A percentile compares a stretch with the other conserved stretches of the same genome.
These are phyloP conservation scores for Tilletia indica DNA, from an alignment of 1,284 basidiomycete genomes.

Conservation along the genomic window DNA sequence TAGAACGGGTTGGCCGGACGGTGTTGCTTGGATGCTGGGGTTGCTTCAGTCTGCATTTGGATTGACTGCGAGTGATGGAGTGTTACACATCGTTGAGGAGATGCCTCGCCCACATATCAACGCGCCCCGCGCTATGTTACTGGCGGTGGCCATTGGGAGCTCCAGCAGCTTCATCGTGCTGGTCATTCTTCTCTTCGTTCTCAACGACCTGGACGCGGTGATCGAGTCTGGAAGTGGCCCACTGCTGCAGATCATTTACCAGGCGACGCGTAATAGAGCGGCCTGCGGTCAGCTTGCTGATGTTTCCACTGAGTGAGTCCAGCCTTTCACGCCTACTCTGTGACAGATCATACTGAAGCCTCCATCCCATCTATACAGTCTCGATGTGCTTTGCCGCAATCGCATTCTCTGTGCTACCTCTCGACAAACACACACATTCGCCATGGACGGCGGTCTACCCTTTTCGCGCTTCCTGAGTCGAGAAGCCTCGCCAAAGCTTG, in stretches of 20 bases:
- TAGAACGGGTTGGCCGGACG: conserved; percentile 59
- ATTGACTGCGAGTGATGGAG: conserved; percentile 45
- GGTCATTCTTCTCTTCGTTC: conserved; percentile 69
- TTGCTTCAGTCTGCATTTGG: conserved; percentile 58
- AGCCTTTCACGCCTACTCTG: neutral
- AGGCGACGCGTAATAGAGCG: conserved; percentile 64
- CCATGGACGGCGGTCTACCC: conserved; percentile 69
- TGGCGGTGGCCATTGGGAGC: conserved; percentile 67
- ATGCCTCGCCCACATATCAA: conserved; percentile 64
- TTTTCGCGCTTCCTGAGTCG: conserved; percentile 62
- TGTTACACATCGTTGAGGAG: conserved; percentile 64
- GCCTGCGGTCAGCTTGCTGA: conserved; percentile 66
- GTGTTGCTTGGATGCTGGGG: conserved; percentile 59
- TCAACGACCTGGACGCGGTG: conserved; percentile 64
- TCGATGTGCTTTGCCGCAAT: conserved; percentile 56
- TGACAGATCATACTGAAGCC: neutral
- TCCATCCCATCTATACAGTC: neutral
- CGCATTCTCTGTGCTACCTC: conserved; percentile 61
- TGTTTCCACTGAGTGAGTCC: conserved; percentile 56
- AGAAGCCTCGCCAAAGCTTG: conserved; percentile 57
- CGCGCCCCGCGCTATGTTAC: conserved; percentile 65
- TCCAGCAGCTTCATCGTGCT: conserved; percentile 66
- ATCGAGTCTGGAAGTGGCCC: conserved; percentile 65
- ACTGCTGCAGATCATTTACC: conserved; percentile 68
- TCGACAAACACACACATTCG: conserved; percentile 70